phyloP scores from a whole-genome alignment of 169 alveolate genomes.

The Blepharisma undulans region DNA sequence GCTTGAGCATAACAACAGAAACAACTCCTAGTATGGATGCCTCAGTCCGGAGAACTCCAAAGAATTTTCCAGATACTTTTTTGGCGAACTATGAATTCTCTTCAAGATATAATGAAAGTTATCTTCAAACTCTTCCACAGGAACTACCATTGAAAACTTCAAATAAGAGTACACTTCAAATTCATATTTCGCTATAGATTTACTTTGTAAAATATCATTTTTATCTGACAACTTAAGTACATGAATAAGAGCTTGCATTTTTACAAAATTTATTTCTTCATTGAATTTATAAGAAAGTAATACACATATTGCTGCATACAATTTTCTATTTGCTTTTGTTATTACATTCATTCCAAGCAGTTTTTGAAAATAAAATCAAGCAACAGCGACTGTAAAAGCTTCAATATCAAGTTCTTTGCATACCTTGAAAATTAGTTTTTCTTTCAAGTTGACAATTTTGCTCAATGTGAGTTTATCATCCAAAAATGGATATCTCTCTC shows the following conservation, averaged over 20 bases:
- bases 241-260: neutral
- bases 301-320: constrained; percentile 29
- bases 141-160: neutral
- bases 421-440: constrained; percentile 12
- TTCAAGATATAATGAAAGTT: neutral
- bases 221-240: neutral
- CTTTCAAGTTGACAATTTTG: constrained; percentile 31
- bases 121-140: neutral
- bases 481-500: neutral
- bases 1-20: neutral
- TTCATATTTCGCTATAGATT: neutral
- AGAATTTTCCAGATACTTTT: neutral
- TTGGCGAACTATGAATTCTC: neutral
- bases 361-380: neutral
- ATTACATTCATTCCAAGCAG: constrained; percentile 17
- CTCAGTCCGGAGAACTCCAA: neutral
- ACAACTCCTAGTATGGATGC: neutral
- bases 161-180: constrained; percentile 15
- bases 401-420: constrained; percentile 26
- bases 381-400: constrained; percentile 33
- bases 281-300: constrained; percentile 30
- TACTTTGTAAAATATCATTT: neutral
- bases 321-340: constrained; percentile 22
- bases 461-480: constrained; percentile 36
- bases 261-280: constrained; percentile 3